Base-by-base conservation (phyloP, 2,329 filamentous ascomycete species). In the Clarireedia hainanense region DNA sequence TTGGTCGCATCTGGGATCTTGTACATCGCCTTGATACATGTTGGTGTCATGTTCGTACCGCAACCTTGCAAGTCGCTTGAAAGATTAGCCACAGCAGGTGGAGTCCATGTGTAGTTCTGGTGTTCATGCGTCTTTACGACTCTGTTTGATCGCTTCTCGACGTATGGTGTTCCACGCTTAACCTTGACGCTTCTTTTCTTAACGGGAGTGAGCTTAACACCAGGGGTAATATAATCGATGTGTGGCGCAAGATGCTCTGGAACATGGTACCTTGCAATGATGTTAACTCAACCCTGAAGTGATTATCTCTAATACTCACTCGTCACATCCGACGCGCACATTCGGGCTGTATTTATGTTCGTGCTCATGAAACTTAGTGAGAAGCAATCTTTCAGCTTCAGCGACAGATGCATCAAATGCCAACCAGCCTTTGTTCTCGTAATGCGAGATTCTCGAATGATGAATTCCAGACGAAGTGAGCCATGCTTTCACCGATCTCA, bases 181-280 rank as follows among this genome's bases (percentile, higher is more conserved):
- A 50, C 48, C n/a, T 60, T 57, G 23, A 59, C 36, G 36, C 46
- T 45, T 49, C 58, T 54, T 36, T 62, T 63, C 34, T 57, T 56
- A 26, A 61, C 52, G 4, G 60, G 57, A 40, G 54, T 47, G 37
- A 62, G 60, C 34, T 74, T 74, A 48, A 76, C 66, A 23, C 73
- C 74, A 1, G 75, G 75, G 2, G 71, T 76, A 30, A 78, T 72
- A 59, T 75, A 77, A 63, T 77, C 75, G 51, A 78, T 68, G 53
- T 76, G 73, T 6, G 63, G 53, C 48, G 69, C 65, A 24, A 76
- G 39, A 48, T 72, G 65, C n/a, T 70, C 64, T 12, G 75, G 74
- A 24, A 76, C 64, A 55, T 72, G 70, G 58, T 76, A 75, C 48
- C 63, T 63, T 49, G 7, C 2, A 30, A 5, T 52, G n/a, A 36